phyloP scores from a whole-genome alignment of 129 eudicot genomes.

The Chrysanthemum lavandulifolium region DNA sequence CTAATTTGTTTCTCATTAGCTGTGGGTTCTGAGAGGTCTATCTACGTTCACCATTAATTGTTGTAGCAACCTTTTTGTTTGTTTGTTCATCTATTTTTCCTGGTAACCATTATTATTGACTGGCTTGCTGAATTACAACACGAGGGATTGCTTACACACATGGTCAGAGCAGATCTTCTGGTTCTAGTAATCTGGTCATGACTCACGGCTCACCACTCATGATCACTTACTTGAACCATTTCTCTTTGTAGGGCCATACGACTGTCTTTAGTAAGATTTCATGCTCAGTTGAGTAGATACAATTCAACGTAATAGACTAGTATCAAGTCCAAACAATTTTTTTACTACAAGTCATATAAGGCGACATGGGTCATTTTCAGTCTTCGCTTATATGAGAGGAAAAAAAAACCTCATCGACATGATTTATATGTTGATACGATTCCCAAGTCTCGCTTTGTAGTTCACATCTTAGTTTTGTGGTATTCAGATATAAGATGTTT shows the following conservation, averaged over 20 bases:
- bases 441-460: conserved; percentile 38
- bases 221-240: conserved; percentile 29
- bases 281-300: background rate
- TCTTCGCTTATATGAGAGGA: conserved; percentile 5
- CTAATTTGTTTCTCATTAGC: too few relatives aligned
- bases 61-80: too few relatives aligned
- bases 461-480: conserved; percentile 34
- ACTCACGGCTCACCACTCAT: conserved; percentile 15
- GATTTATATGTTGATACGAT: conserved; percentile 27
- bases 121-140: conserved; percentile 30
- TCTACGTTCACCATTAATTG: too few relatives aligned
- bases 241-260: conserved; percentile 42
- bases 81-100: conserved; percentile 8
- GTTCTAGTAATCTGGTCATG: conserved; percentile 18
- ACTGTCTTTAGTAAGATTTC: conserved; percentile 1
- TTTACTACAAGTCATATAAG: conserved; percentile 12
- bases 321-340: conserved; percentile 19
- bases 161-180: conserved; percentile 5
- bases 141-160: background rate
- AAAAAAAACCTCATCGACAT: conserved; percentile 23
- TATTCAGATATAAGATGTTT: conserved; percentile 9
- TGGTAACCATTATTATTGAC: conserved; percentile 26
- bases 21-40: too few relatives aligned
- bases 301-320: conserved; percentile 11
- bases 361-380: conserved; percentile 19